Evolutionary conservation across 371 early-diverging fungal genomes (phyloP), one percentile per base, ranked within the genome.

Genomic region (Circinella minor): DNA sequence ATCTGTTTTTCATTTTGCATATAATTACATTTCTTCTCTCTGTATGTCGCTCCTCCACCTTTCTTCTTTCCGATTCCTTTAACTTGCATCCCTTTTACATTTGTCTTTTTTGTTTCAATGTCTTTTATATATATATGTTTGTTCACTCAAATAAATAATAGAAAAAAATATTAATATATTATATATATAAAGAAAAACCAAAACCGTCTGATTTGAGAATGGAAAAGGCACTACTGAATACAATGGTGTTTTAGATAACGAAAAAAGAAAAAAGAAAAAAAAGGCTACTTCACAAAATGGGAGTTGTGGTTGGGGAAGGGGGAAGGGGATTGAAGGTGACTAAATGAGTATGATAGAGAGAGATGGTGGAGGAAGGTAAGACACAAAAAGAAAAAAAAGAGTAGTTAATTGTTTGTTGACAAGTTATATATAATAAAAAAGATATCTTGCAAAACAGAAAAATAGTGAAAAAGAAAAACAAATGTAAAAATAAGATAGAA

Each of bases 221-320:
- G 57, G n/a, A 57, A 57, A 34, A 57, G 34, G 57, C 57, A 57
- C 34, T 65, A 65, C 65, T 65, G 63, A 63, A 63, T 63, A 63
- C 63, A 63, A 46, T 51, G 46, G 27, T 60, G 60, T 63, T 27
- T 27, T 27, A 65, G 55, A 49, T 55, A 36, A 51, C 51, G 51
- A 51, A 51, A 51, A 47, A 9, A 11, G 15, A 1, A 47, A 47
- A 15, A 47, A 15, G 47, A 27, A 63, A 65, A 17, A 38, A 65
- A 65, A 34, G 54, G 65, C 18, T 65, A 65, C 65, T 54, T 46
- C 65, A 65, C 65, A 65, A 51, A 49, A 55, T 49, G 65, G 55
- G 60, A 46, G 20, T 47, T 20, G 43, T 1, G 43, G 11, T 13
- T 54, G 8, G 54, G 2, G 2, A 27, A 27, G 54, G 54, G 54